phyloP scores from a whole-genome alignment of 768 basidiomycete genomes.

The Tremella yokohamensis region DNA sequence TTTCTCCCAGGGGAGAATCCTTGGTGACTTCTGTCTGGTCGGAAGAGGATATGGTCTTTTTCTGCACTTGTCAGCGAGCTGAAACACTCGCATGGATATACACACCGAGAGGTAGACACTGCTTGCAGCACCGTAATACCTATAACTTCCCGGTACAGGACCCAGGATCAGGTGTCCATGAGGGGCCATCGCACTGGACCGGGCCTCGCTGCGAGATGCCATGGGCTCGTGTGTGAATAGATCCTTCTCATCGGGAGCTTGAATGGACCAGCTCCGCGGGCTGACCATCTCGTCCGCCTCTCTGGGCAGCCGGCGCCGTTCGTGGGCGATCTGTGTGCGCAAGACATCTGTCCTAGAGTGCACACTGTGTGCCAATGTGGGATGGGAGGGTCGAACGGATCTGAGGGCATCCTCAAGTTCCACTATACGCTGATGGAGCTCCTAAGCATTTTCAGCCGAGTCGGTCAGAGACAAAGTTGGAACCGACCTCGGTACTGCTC shows the following conservation, averaged over 20 bases:
- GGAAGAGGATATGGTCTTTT: too few relatives aligned
- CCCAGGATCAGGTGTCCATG: conserved; percentile 17
- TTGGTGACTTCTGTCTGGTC: too few relatives aligned
- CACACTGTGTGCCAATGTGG: neutral
- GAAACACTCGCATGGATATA: neutral
- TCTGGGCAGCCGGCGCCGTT: too few relatives aligned
- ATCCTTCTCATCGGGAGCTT: neutral
- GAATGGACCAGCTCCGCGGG: too few relatives aligned
- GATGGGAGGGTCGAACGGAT: neutral
- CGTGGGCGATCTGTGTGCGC: too few relatives aligned
- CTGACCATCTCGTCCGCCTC: too few relatives aligned
- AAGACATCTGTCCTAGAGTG: neutral
- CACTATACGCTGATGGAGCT: conserved; percentile 10
- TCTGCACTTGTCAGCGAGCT: too few relatives aligned
- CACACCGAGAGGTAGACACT: conserved; percentile 25
- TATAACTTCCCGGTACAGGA: conserved; percentile 15
- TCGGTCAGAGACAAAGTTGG: too few relatives aligned
- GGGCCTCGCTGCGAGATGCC: neutral
- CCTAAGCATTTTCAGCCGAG: neutral
- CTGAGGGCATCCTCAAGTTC: conserved; percentile 11
- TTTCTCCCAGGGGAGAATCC: too few relatives aligned
- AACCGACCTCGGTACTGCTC: conserved; percentile 4
- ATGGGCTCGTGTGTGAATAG: neutral
- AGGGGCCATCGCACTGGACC: neutral
- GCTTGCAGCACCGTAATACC: conserved; percentile 28